Percentiles rank a stretch among this genome's conserved stretches.
Conservation (phyloP, 257 asterid genomes). For the Solanum virginianum region DNA sequence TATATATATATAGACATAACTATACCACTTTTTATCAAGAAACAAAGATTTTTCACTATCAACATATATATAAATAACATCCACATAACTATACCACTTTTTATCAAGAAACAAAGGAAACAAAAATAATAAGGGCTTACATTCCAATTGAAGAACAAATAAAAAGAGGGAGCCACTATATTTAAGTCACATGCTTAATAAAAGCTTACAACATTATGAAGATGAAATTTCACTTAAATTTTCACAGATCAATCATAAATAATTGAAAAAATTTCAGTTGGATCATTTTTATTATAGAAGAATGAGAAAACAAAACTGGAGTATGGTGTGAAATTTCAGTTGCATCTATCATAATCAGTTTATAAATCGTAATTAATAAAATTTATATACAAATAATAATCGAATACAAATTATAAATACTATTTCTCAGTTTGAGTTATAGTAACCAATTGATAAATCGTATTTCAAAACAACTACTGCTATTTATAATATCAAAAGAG, state of each 20-base stretch:
- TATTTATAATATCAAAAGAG: background rate
- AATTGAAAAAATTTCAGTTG: background rate
- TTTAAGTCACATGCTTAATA: background rate
- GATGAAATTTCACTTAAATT: background rate
- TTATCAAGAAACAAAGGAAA: background rate
- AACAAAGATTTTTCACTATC: background rate
- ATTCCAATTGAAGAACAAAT: too few relatives aligned
- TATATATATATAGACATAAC: background rate
- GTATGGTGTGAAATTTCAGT: background rate
- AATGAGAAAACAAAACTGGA: background rate
- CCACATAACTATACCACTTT: background rate
- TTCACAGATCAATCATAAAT: background rate
- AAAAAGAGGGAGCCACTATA: too few relatives aligned
- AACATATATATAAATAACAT: background rate
- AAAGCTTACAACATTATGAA: background rate
- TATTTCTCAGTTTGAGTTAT: background rate
- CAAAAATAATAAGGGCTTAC: background rate
- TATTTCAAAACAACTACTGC: background rate
- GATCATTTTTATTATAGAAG: background rate
- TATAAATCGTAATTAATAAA: background rate
- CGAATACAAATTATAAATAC: background rate
- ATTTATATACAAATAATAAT: background rate
- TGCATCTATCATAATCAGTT: background rate
- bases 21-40: background rate
- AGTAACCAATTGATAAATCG: background rate